Evolutionary conservation across 73 alveolate species (phyloP).

Genomic region (Paramecium primaurelia): DNA sequence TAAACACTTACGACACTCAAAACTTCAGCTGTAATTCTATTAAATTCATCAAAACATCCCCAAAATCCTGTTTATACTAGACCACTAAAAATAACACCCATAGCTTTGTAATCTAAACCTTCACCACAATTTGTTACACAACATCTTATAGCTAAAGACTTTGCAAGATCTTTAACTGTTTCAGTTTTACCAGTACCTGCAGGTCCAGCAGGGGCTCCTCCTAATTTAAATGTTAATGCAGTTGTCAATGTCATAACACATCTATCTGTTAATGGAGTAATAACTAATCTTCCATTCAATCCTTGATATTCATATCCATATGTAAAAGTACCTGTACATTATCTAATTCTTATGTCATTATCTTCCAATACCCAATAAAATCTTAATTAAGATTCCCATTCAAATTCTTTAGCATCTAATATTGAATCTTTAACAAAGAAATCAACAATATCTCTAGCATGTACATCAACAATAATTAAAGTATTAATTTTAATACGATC

Average conservation of each 20-base stretch:
- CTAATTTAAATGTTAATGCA: conserved; percentile 95
- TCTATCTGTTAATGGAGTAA: conserved; percentile 99
- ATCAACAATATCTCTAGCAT: conserved; percentile 99
- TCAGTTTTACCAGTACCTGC: conserved; percentile 99
- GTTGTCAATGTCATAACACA: conserved; percentile 99
- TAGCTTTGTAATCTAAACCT: conserved; percentile 96
- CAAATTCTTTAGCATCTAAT: conserved; percentile 97
- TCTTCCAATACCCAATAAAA: conserved; percentile 97
- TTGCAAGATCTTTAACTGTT: conserved; percentile 98
- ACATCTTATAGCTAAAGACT: conserved; percentile 95
- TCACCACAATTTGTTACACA: conserved; percentile 99
- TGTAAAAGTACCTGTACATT: conserved; percentile 95
- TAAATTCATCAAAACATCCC: conserved; percentile 99
- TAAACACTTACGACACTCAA: conserved; percentile 98
- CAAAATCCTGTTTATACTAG: conserved; percentile 98
- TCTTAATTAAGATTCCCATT: conserved; percentile 99
- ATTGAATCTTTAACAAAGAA: conserved; percentile 94
- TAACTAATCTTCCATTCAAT: conserved; percentile 95
- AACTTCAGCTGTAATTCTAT: conserved; percentile 99
- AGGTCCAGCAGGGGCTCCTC: conserved; percentile 99
- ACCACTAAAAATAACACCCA: conserved; percentile 99
- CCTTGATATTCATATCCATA: conserved; percentile 95
- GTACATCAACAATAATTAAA: conserved; percentile 98
- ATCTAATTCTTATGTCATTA: conserved; percentile 94
- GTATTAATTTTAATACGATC: conserved; percentile 94